Conservation (phyloP, 768 basidiomycete species). For the Butyriboletus loyo region DNA sequence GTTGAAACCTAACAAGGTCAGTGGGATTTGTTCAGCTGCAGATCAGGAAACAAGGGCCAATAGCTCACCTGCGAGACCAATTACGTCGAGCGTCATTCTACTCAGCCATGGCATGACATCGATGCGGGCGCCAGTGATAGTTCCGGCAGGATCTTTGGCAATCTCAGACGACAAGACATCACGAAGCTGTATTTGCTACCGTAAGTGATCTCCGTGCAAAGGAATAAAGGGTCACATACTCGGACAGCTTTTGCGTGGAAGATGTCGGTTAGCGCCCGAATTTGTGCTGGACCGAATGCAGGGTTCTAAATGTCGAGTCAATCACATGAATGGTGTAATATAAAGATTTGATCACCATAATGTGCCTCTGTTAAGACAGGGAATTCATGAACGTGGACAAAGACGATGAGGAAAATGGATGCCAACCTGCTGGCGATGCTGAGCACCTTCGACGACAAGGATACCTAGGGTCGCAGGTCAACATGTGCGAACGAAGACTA, state of each 20-base stretch:
- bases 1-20: slow-evolving; percentile 30
- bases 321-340: background rate
- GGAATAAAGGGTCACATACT: slow-evolving; percentile 28
- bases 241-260: slow-evolving; percentile 55
- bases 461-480: slow-evolving; percentile 36
- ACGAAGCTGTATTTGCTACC: slow-evolving; percentile 32
- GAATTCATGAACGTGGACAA: background rate
- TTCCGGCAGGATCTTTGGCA: slow-evolving; percentile 19
- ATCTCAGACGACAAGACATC: slow-evolving; percentile 42
- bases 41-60: background rate
- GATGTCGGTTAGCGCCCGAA: slow-evolving; percentile 55
- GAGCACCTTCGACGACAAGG: slow-evolving; percentile 40
- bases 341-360: slow-evolving; percentile 32
- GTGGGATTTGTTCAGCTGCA: background rate
- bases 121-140: slow-evolving; percentile 12
- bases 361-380: slow-evolving; percentile 5
- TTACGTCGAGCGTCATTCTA: slow-evolving; percentile 38
- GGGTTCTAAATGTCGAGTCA: slow-evolving; percentile 47
- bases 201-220: background rate
- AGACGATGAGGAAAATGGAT: background rate
- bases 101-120: slow-evolving; percentile 34
- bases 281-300: slow-evolving; percentile 60
- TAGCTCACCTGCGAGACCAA: slow-evolving; percentile 36
- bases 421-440: slow-evolving; percentile 38
- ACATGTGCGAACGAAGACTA: background rate